phyloP scores from a whole-genome alignment of 768 basidiomycete genomes.

The Xerocomus spinulosus region DNA sequence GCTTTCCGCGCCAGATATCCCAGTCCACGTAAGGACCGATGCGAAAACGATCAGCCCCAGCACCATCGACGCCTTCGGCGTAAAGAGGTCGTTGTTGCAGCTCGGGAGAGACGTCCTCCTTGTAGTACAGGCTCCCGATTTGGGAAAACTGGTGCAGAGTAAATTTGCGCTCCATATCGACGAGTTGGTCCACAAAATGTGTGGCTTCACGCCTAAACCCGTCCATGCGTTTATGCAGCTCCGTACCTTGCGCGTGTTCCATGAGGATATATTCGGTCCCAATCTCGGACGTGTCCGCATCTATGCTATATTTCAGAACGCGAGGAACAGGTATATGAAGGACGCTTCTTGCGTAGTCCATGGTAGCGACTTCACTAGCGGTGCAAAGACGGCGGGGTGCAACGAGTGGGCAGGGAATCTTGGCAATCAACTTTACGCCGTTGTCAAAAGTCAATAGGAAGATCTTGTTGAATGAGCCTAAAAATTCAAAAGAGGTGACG shows the following conservation, averaged over 20 bases:
- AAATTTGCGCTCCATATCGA: conserved; percentile 22
- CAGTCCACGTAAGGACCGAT: conserved; percentile 6
- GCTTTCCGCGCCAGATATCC: conserved; percentile 28
- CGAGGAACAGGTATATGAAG: neutral
- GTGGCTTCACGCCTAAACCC: neutral
- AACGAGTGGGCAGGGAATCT: conserved; percentile 19
- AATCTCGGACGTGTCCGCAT: neutral
- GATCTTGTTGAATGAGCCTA: conserved; percentile 11
- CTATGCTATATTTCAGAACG: neutral
- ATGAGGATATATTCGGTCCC: neutral
- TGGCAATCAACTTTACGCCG: conserved; percentile 13
- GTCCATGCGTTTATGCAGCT: neutral
- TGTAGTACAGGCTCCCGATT: conserved; percentile 36
- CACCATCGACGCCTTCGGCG: conserved; percentile 29
- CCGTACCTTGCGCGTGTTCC: neutral
- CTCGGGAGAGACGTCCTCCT: conserved; percentile 20
- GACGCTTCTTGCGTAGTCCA: neutral
- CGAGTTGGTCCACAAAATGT: neutral
- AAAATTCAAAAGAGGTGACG: neutral
- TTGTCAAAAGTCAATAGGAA: conserved; percentile 14
- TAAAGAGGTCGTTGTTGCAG: conserved; percentile 10
- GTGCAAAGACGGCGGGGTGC: conserved; percentile 27
- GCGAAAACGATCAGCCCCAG: conserved; percentile 18
- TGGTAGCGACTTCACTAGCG: conserved; percentile 12
- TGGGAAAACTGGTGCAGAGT: conserved; percentile 22